Base-by-base conservation (phyloP, 1,284 basidiomycete species). In the Coriolopsis trogii region DNA sequence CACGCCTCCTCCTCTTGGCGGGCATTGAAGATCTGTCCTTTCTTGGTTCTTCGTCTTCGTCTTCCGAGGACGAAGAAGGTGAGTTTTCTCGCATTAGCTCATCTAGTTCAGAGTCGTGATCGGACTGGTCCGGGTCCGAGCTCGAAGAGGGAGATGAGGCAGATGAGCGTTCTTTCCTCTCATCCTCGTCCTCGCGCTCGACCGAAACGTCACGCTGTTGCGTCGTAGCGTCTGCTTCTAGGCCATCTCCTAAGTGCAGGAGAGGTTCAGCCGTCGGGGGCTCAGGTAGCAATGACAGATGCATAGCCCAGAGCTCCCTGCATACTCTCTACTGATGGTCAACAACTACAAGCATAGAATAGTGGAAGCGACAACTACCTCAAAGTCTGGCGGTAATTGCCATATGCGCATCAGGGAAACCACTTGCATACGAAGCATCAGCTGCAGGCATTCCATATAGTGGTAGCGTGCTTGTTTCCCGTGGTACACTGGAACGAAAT, bases 391-490 rank as follows among this genome's bases (percentile, higher is more conserved):
- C 6, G 92, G 91, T 6, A 95, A 72, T 12, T 74, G 65, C 93
- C 93, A 95, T 4, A 86, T 60, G 20, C 69, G 63, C 5, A 66
- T 76, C 39, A 95, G 67, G n/a, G 81, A 80, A 6, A 74, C 72
- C 3, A 91, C 70, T 68, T 96, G 93, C 60, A 85, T 80, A 13
- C 92, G 77, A 7, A 95, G 72, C 45, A 95, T 71, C 0, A 92
- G 71, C 66, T 95, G 93, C 29, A 91, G 73, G 59, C 88, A 91
- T 58, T 94, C 87, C 54, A 91, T 86, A 60, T 91, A 91, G 48
- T 88, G 82, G 64, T 80, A 92, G 38, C 85, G 80, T 3, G 85
- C 90, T 46, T 86, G 79, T 18, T 81, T 77, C 8, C 91, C 92
- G 60, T 92, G 86, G 63, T 92, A 93, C 40, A 90, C 93, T 95